Conservation (phyloP, 1,139 yeast genomes). For the Candida mesenterica region DNA sequence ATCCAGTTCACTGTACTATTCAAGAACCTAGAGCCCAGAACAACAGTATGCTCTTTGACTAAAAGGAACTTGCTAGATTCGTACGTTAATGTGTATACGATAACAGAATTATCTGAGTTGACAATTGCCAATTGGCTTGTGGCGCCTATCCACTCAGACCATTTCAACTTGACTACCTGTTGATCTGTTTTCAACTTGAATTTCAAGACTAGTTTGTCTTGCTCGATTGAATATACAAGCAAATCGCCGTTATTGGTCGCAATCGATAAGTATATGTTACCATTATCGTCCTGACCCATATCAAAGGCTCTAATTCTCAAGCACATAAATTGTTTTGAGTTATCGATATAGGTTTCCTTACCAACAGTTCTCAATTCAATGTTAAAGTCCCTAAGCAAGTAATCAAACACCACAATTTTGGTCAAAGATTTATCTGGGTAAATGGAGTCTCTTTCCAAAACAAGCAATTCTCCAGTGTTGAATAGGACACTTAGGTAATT, state of each 20-base stretch:
- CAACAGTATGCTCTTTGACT: neutral
- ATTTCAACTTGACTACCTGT: slow-evolving; percentile 18
- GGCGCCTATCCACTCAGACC: slow-evolving; percentile 23
- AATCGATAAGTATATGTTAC: slow-evolving; percentile 16
- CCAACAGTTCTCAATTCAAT: slow-evolving; percentile 9
- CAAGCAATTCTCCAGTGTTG: slow-evolving; percentile 40
- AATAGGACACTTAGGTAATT: slow-evolving; percentile 34
- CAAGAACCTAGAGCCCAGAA: slow-evolving; percentile 6
- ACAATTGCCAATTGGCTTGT: slow-evolving; percentile 15
- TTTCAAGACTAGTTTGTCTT: slow-evolving; percentile 12
- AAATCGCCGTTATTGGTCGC: slow-evolving; percentile 19
- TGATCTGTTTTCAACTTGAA: slow-evolving; percentile 6
- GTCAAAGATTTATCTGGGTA: slow-evolving; percentile 25
- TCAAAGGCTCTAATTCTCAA: slow-evolving; percentile 31
- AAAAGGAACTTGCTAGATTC: neutral
- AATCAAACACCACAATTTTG: slow-evolving; percentile 27
- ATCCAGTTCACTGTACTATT: slow-evolving; percentile 8
- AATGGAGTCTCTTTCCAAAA: slow-evolving; percentile 27
- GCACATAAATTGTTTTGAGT: slow-evolving; percentile 18
- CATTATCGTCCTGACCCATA: slow-evolving; percentile 19
- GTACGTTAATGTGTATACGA: neutral
- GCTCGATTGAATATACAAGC: slow-evolving; percentile 20
- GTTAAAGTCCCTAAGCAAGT: slow-evolving; percentile 23
- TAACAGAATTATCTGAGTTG: slow-evolving; percentile 19
- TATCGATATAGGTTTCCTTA: slow-evolving; percentile 13